Evolutionary conservation across 208 protist genomes (phyloP), one percentile per base, ranked within the genome.

Genomic region (Acanthamoeba sp.): DNA sequence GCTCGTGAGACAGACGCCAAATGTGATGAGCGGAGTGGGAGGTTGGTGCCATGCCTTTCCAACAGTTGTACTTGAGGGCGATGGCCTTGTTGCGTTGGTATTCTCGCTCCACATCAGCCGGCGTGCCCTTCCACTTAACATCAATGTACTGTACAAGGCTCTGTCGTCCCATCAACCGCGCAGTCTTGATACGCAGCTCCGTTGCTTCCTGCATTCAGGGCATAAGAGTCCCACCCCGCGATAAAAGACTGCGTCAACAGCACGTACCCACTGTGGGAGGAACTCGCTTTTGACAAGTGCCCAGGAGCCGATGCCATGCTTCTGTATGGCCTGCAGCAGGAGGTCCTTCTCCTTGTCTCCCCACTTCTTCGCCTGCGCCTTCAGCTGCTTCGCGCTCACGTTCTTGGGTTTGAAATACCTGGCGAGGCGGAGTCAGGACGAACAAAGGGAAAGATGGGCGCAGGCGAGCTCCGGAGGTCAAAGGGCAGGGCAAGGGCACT

Each of bases 371-470:
- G 55, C 52, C 29, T 71, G 52, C 1, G 55, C 55, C 50, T 90
- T 84, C 14, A 84, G 38, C 73, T 84, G 73, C 73, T 57, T 84
- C 40, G 73, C 73, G 42, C 73, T 90, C 36, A 69, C 38, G 24
- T 90, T 90, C 82, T 90, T 90, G 1, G 82, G 82, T 27, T 90
- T 90, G 22, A 90, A 90, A 34, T 90, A 90, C 1, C 82, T 90
- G 78, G 22, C 10, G 12, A 38, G 16, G 34, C 16, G 27, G 69
- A 78, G 27, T 78, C 29, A 36, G 14, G 27, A 78, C 16, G 12
- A 36, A 36, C 16, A n/a, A 48, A 82, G 29, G 22, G 36, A 48
- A 82, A 38, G 34, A 82, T 40, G 4, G 45, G 45, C 45, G 45
- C 45, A 4, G 20, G 5, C 22, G 6, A 78, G 4, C 55, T 27